Evolutionary conservation across 176 grass and related monocot species (phyloP).

Genomic region (Urochloa ruziziensis): DNA sequence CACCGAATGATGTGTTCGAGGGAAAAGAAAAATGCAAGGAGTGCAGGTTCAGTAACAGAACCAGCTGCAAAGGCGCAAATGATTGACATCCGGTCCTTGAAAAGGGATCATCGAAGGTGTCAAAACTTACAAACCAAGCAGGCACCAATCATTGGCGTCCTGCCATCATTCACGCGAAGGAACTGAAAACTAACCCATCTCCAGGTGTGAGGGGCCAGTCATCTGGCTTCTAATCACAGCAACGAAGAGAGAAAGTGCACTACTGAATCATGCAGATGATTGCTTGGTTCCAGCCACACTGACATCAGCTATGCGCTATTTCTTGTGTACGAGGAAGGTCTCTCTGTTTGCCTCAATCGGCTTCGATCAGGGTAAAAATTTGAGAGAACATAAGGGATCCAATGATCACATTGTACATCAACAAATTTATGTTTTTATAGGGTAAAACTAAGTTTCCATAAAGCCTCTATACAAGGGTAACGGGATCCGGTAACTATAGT

Average conservation of each 20-base stretch:
- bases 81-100: conserved; percentile 5
- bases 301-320: neutral
- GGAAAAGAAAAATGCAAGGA: neutral
- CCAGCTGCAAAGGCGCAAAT: conserved; percentile 13
- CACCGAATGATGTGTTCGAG: neutral
- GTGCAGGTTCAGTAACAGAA: conserved; percentile 4
- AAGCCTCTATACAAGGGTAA: conserved; percentile 35
- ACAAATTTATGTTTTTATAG: conserved; percentile 13
- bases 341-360: neutral
- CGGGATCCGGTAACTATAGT: conserved; percentile 15
- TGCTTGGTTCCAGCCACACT: conserved; percentile 1
- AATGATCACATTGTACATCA: neutral
- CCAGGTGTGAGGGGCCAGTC: neutral
- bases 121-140: conserved; percentile 46
- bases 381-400: neutral
- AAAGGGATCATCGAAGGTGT: conserved; percentile 9
- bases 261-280: conserved; percentile 16
- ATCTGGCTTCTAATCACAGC: conserved; percentile 20
- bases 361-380: neutral
- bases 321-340: neutral
- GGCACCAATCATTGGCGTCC: conserved; percentile 29
- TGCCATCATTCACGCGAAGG: conserved; percentile 36
- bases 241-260: neutral
- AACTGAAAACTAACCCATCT: conserved; percentile 14
- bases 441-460: conserved; percentile 12